A percentile compares a stretch with the other conserved stretches of the same genome.
Conservation (phyloP, 305 asterid genomes). For the Andrographis paniculata region DNA sequence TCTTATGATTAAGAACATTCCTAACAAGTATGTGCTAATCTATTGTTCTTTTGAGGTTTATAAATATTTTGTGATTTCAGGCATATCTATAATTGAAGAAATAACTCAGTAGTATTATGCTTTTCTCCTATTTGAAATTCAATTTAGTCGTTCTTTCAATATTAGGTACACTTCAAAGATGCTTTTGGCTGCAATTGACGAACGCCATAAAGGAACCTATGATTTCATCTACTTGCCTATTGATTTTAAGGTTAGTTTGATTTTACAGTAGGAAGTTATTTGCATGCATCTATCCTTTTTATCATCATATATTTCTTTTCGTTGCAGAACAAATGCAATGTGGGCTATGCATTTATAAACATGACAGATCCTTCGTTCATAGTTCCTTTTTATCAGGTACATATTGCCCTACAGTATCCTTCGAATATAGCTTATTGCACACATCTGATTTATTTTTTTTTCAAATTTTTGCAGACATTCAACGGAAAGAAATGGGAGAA, state of each 20-base stretch:
- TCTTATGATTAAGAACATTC: constrained; percentile 70
- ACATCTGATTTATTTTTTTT: not conserved
- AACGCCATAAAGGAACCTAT: constrained; percentile 50
- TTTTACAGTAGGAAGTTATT: not conserved
- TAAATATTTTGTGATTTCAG: too few species aligned
- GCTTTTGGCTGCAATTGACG: constrained; percentile 65
- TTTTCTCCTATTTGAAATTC: not conserved
- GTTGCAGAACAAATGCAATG: constrained; percentile 78
- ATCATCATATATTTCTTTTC: not conserved
- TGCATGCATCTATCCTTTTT: not conserved
- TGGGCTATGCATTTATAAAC: constrained; percentile 84
- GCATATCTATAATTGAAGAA: too few species aligned
- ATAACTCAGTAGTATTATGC: not conserved
- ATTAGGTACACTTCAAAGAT: constrained; percentile 75
- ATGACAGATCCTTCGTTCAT: constrained; percentile 22
- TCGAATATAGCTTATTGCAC: too few species aligned
- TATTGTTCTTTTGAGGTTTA: not conserved
- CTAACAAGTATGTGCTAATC: constrained; percentile 46
- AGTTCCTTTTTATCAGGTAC: constrained; percentile 61
- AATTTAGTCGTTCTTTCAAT: not conserved
- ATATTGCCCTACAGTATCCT: too few species aligned
- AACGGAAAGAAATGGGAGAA: constrained; percentile 76
- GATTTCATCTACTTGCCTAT: constrained; percentile 81
- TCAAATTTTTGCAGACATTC: constrained; percentile 36
- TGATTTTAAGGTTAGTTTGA: constrained; percentile 54